Base-by-base conservation (phyloP, 2,329 filamentous ascomycete genomes). In the Alternaria panax region DNA sequence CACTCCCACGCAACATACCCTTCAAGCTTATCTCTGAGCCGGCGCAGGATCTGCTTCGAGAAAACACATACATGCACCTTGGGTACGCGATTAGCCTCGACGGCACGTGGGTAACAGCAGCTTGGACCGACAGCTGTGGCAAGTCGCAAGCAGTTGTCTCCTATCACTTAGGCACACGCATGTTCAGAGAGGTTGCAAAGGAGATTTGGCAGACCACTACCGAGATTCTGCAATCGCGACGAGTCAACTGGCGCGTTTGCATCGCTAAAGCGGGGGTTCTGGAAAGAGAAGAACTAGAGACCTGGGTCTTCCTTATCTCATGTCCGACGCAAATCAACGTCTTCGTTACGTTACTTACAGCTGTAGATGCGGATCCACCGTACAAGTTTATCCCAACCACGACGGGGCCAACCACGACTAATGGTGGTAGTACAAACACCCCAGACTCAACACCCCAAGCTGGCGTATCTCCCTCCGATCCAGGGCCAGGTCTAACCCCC, bases 201-300 rank as follows among this genome's bases (percentile, higher is more conserved):
- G 91, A 93, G 69, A 90, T 95, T 3, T 94, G 92, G 91, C 85
- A 88, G 55, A 90, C 88, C 1, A 94, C 92, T 0, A 80, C 90
- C 28, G 89, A 90, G n/a, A 85, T 94, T 30, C 86, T 93, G 32
- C 86, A 88, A 0, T 82, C 83, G 16, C 87, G 88, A 76, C 89
- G 88, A 68, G 87, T 93, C 0, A 87, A 89, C 57, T 94, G 92
- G 91, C 88, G 91, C 16, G 80, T 95, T 11, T 88, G 92, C 60
- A 85, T 96, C 60, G 88, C 90, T 32, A 91, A 91, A 75, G 88
- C 86, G 47, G 88, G 89, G 2, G 79, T 85, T 3, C 90, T 92
- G 85, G 87, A 90, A 25, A 80, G 83, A 28, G 83, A 86, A 7
- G 91, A 93, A 75, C 79, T 88, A 12, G 82, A 85, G 56, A 79